Conservation (phyloP, 768 basidiomycete species). For the Punctularia strigosozonata region DNA sequence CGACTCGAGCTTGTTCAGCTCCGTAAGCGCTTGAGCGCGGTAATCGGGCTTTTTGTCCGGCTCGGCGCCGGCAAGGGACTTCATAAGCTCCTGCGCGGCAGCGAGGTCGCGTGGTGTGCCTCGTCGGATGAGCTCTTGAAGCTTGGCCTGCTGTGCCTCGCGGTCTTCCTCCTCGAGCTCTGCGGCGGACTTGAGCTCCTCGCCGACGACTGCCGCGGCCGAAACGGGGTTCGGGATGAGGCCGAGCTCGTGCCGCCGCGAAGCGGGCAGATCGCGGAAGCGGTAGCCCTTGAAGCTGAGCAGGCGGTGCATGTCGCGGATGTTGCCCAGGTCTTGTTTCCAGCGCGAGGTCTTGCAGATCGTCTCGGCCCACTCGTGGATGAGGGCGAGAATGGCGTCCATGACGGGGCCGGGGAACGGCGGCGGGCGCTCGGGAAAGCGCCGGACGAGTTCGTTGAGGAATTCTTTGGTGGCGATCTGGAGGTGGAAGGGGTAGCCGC, state of each 20-base stretch:
- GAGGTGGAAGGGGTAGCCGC: slow-evolving; percentile 95
- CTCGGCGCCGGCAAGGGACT: slow-evolving; percentile 85
- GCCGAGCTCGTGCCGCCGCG: background rate
- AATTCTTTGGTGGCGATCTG: slow-evolving; percentile 98
- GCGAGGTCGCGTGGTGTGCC: slow-evolving; percentile 93
- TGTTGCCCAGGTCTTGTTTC: slow-evolving; percentile 94
- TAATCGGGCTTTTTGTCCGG: slow-evolving; percentile 89
- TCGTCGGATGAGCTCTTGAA: slow-evolving; percentile 95
- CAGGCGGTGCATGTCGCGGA: slow-evolving; percentile 93
- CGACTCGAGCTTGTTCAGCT: slow-evolving; percentile 88
- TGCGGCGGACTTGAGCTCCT: slow-evolving; percentile 91
- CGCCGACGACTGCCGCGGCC: background rate
- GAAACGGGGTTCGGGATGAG: no score
- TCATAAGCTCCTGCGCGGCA: slow-evolving; percentile 97
- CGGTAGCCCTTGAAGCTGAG: slow-evolving; percentile 89
- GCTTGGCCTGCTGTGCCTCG: slow-evolving; percentile 88
- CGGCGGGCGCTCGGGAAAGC: slow-evolving; percentile 96
- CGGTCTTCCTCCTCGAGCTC: slow-evolving; percentile 95
- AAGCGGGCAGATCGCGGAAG: slow-evolving; percentile 41
- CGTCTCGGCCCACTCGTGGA: slow-evolving; percentile 89
- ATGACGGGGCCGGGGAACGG: slow-evolving; percentile 92
- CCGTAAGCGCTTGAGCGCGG: slow-evolving; percentile 75
- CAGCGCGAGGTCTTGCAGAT: slow-evolving; percentile 83
- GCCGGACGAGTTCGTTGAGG: slow-evolving; percentile 92
- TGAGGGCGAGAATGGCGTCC: slow-evolving; percentile 86